A percentile compares a stretch with the other conserved stretches of the same genome.
Evolutionary conservation across 768 basidiomycete genomes (phyloP).

Genomic region (Lactifluus volemus): DNA sequence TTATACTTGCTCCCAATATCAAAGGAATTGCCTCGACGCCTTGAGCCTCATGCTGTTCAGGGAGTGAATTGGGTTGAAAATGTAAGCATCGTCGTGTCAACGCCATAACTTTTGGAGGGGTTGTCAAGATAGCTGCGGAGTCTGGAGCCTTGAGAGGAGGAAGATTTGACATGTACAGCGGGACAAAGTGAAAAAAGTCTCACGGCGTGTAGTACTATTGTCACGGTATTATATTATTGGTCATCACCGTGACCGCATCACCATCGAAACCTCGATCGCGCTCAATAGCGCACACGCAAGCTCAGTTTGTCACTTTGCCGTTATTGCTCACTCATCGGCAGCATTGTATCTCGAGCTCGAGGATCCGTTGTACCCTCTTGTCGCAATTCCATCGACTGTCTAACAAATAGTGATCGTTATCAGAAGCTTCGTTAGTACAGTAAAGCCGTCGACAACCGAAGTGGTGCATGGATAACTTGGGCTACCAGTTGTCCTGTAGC

Average conservation of each 20-base stretch:
- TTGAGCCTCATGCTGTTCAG: slow-evolving; percentile 67
- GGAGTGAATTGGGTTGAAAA: slow-evolving; percentile 71
- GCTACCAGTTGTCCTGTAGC: too few relatives aligned
- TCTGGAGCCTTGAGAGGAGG: background rate
- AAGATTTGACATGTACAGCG: background rate
- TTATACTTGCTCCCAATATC: slow-evolving; percentile 69
- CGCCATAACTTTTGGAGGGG: slow-evolving; percentile 25
- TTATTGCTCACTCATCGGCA: background rate
- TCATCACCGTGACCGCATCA: too few relatives aligned
- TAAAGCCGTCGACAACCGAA: too few relatives aligned
- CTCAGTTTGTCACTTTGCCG: background rate
- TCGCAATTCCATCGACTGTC: too few relatives aligned
- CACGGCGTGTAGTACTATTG: too few relatives aligned
- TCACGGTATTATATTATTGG: too few relatives aligned
- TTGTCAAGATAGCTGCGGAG: background rate
- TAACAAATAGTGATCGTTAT: too few relatives aligned
- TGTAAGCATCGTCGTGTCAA: slow-evolving; percentile 51
- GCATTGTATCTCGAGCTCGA: too few relatives aligned
- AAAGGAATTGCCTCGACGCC: slow-evolving; percentile 82
- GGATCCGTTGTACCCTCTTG: too few relatives aligned
- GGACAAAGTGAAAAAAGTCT: background rate
- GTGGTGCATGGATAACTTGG: too few relatives aligned
- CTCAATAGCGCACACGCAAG: background rate
- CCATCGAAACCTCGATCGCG: too few relatives aligned
- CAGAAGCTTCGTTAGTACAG: too few relatives aligned